Evolutionary conservation across 2,329 filamentous ascomycete species (phyloP).

Genomic region (Chrysosporium keratinophilum): DNA sequence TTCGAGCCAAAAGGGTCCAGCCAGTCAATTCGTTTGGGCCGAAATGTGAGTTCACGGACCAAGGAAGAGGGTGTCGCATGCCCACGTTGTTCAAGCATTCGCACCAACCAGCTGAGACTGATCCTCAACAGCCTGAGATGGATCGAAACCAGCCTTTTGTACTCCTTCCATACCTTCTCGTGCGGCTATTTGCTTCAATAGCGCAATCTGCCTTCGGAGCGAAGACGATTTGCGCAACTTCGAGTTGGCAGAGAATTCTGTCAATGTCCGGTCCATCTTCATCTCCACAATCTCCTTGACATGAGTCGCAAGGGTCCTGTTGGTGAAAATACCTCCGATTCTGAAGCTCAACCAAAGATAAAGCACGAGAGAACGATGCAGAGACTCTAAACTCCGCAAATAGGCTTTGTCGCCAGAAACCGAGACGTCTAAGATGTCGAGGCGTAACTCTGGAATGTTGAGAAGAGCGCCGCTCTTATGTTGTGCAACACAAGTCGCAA

Average conservation of each 20-base stretch:
- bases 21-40: no score
- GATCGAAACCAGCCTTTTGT: not conserved
- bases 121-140: not conserved
- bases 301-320: constrained; percentile 64
- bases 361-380: constrained; percentile 73
- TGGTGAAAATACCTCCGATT: constrained; percentile 68
- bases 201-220: constrained; percentile 26
- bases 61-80: not conserved
- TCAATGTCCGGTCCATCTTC: constrained; percentile 56
- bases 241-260: constrained; percentile 44
- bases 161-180: constrained; percentile 6
- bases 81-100: not conserved
- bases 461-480: constrained; percentile 58
- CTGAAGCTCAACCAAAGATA: constrained; percentile 93
- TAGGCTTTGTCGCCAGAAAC: constrained; percentile 43
- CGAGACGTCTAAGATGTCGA: constrained; percentile 59
- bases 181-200: constrained; percentile 29
- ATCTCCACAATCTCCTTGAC: constrained; percentile 68
- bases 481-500: constrained; percentile 60
- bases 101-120: not conserved
- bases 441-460: constrained; percentile 57
- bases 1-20: not conserved
- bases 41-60: not conserved
- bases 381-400: constrained; percentile 57
- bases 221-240: constrained; percentile 33